Percentiles rank a stretch among this genome's conserved stretches.
phyloP scores from a whole-genome alignment of 179 eudicot species.

The Heliamphora pulchella region DNA sequence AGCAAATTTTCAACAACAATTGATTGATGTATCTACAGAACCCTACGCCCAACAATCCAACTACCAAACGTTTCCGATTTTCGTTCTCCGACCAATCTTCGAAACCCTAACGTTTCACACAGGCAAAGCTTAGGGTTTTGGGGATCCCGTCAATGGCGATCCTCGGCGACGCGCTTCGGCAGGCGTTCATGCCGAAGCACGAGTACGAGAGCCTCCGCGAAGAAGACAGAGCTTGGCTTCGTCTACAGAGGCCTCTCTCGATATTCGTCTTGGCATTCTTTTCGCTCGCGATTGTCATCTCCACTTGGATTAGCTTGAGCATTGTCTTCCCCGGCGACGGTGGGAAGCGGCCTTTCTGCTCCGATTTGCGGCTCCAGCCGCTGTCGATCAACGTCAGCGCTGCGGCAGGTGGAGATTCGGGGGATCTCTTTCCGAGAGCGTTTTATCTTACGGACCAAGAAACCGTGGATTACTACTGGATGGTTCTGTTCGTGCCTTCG shows the following conservation, averaged over 20 bases:
- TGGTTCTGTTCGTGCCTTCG: conserved; percentile 72
- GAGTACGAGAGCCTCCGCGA: conserved; percentile 76
- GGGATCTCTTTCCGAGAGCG: conserved; percentile 49
- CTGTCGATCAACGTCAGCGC: conserved; percentile 38
- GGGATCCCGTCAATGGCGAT: conserved; percentile 26
- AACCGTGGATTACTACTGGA: conserved; percentile 72
- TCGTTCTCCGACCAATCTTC: background rate
- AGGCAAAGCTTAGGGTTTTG: background rate
- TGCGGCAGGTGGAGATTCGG: conserved; percentile 29
- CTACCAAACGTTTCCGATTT: background rate
- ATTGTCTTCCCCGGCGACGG: conserved; percentile 60
- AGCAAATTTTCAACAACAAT: too few species aligned
- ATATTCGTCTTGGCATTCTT: conserved; percentile 23
- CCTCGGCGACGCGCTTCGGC: conserved; percentile 76
- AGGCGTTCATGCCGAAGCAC: conserved; percentile 92
- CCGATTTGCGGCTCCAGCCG: conserved; percentile 43
- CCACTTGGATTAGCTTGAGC: conserved; percentile 49
- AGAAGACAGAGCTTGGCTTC: conserved; percentile 63
- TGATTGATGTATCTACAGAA: too few species aligned
- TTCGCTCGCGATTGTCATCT: conserved; percentile 37
- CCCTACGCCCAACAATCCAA: too few species aligned
- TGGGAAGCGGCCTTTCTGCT: conserved; percentile 56
- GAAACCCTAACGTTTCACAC: background rate
- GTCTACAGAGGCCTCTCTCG: conserved; percentile 51
- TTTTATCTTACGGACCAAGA: conserved; percentile 86